These are phyloP conservation scores for Linderina pennispora DNA, from an alignment of 192 early-diverging fungal genomes.

Conservation along the genomic window DNA sequence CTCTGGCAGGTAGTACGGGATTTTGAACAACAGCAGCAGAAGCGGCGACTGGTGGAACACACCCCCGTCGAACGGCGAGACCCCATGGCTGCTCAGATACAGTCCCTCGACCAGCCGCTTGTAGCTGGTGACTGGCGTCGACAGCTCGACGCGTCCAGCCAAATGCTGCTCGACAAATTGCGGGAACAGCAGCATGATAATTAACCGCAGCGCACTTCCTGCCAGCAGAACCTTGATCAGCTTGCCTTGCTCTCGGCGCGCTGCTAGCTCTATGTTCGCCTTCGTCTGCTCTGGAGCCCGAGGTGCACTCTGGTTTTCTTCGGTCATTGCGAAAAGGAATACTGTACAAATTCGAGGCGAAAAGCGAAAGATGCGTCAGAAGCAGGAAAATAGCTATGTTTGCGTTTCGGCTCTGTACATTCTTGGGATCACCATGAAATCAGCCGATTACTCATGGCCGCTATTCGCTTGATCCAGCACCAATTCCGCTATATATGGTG, in stretches of 20 bases:
- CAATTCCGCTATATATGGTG: no score
- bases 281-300: neutral
- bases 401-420: no score
- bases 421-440: no score
- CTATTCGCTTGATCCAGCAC: no score
- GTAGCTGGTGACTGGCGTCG: conserved; percentile 84
- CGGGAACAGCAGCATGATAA: conserved; percentile 43
- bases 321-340: neutral
- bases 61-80: conserved; percentile 84
- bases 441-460: no score
- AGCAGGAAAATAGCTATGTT: no score
- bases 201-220: conserved; percentile 23
- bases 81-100: conserved; percentile 62
- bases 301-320: no score
- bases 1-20: conserved; percentile 51
- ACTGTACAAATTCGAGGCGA: no score
- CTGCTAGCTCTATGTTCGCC: neutral
- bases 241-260: conserved; percentile 5
- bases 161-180: conserved; percentile 39
- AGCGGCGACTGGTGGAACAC: conserved; percentile 88
- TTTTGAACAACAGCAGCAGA: conserved; percentile 65
- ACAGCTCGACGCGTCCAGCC: conserved; percentile 61
- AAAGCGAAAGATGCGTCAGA: no score
- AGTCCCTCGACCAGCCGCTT: conserved; percentile 84
- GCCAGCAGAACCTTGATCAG: conserved; percentile 8